These are phyloP conservation scores for Elaeis guineensis DNA, from an alignment of 176 grass and related monocot genomes.

Conservation along the genomic window DNA sequence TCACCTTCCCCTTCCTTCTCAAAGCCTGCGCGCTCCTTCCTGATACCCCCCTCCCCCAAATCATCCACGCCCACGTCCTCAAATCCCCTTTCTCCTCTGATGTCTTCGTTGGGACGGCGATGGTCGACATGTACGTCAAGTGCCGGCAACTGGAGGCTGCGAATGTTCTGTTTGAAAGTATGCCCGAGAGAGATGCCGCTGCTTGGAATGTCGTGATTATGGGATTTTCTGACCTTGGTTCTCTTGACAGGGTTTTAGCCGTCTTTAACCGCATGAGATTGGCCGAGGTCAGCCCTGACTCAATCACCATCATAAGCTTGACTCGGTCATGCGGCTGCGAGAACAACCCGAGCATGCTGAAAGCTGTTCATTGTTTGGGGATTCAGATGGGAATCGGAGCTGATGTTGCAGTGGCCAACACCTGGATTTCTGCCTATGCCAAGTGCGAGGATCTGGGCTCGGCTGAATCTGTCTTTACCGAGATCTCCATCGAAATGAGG, in stretches of 20 bases:
- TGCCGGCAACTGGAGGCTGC: background rate
- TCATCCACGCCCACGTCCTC: slow-evolving; percentile 3
- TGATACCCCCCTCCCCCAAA: background rate
- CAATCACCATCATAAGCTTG: background rate
- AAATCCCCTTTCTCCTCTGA: background rate
- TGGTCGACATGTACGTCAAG: slow-evolving; percentile 3
- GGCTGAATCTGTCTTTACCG: background rate
- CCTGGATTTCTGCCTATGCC: slow-evolving; percentile 1
- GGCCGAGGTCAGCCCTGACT: background rate
- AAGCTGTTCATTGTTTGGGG: slow-evolving; percentile 1
- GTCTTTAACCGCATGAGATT: slow-evolving; percentile 3
- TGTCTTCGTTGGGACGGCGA: background rate
- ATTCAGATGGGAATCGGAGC: background rate
- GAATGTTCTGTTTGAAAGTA: no score
- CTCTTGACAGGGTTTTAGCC: background rate
- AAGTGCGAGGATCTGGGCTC: slow-evolving; percentile 5
- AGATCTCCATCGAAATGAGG: background rate
- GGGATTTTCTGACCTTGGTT: background rate
- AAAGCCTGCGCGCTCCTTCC: slow-evolving; percentile 6
- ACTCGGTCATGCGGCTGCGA: background rate
- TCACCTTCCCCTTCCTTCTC: slow-evolving; percentile 17
- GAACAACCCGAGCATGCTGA: background rate
- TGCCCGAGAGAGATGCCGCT: no score
- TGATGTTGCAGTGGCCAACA: slow-evolving; percentile 5
- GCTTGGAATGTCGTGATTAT: no score